Conservation (phyloP, 208 protist species). For the Wallacemonas sp. region DNA sequence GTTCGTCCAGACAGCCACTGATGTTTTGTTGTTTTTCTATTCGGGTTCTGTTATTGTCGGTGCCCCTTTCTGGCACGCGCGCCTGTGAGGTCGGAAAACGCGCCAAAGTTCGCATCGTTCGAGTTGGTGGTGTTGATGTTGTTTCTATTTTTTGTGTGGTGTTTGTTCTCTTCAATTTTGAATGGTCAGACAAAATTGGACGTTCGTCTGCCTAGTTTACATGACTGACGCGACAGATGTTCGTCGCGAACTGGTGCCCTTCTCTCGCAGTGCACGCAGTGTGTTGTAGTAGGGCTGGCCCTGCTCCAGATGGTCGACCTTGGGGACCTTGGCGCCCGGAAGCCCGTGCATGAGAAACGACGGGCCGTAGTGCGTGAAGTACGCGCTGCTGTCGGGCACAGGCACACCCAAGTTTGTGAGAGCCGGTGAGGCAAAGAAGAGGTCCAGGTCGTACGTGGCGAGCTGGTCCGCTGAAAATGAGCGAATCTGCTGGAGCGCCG, state of each 20-base stretch:
- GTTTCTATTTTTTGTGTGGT: background rate
- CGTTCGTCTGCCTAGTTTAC: too few species aligned
- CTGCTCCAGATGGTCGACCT: constrained; percentile 17
- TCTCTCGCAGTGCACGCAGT: background rate
- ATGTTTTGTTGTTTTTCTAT: too few species aligned
- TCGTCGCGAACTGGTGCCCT: background rate
- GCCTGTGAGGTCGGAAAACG: too few species aligned
- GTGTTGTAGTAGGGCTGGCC: constrained; percentile 19
- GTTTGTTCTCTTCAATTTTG: background rate
- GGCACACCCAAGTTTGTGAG: constrained; percentile 31
- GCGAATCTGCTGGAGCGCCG: constrained; percentile 13
- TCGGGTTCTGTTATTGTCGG: too few species aligned
- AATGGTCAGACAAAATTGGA: too few species aligned
- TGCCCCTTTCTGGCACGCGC: too few species aligned
- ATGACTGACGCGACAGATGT: background rate
- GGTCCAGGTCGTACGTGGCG: constrained; percentile 7
- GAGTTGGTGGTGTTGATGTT: too few species aligned
- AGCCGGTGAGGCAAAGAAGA: constrained; percentile 34
- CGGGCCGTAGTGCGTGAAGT: constrained; percentile 50
- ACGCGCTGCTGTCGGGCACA: constrained; percentile 42
- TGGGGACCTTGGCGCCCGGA: constrained; percentile 20
- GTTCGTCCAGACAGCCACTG: too few species aligned
- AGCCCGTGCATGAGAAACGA: constrained; percentile 63
- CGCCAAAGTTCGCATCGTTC: too few species aligned
- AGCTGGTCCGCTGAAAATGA: background rate